phyloP scores from a whole-genome alignment of 1,139 yeast species.

The Zygosaccharomyces sapae region DNA sequence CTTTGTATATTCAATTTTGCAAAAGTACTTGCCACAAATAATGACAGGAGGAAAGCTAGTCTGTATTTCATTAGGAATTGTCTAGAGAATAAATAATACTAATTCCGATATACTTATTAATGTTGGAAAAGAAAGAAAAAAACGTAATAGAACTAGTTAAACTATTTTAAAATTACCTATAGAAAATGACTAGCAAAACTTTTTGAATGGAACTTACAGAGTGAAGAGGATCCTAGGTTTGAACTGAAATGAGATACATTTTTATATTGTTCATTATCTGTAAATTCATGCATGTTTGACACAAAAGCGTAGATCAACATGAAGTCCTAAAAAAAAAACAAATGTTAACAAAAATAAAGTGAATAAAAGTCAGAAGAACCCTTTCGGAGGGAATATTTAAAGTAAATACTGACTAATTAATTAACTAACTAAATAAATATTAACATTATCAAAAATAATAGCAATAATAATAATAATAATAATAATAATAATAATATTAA shows the following conservation, averaged over 20 bases:
- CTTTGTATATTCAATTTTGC: not conserved
- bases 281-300: not conserved
- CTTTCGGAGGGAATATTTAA: no score
- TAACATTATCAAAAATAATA: no score
- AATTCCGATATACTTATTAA: not conserved
- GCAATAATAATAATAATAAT: no score
- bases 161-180: not conserved
- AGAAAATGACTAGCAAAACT: not conserved
- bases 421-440: no score
- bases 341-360: not conserved
- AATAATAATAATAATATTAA: no score
- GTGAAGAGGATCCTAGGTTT: not conserved
- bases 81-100: not conserved
- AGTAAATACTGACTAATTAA: no score
- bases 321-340: not conserved
- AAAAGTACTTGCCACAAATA: conserved; percentile 4
- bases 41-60: conserved; percentile 6
- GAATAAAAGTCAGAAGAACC: no score
- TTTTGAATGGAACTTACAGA: not conserved
- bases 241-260: not conserved
- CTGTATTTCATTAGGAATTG: conserved; percentile 8
- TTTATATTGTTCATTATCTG: not conserved
- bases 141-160: not conserved
- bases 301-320: not conserved
- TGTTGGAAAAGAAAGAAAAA: not conserved